These are phyloP conservation scores for Bipolaris victoriae DNA, from an alignment of 2,329 filamentous ascomycete genomes.

Conservation along the genomic window DNA sequence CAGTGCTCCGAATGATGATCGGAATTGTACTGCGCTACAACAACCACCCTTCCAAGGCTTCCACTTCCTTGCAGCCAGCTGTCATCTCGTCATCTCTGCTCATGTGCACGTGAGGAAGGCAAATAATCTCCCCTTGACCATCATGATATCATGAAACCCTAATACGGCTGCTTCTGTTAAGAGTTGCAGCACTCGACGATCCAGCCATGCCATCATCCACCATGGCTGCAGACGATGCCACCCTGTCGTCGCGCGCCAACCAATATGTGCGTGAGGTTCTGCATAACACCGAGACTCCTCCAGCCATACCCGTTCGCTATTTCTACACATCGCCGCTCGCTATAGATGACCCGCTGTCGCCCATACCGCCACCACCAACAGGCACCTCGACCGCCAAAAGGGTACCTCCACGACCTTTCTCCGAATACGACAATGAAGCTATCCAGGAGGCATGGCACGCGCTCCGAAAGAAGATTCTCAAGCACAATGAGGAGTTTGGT, in stretches of 20 bases:
- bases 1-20: constrained; percentile 32
- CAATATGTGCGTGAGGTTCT: constrained; percentile 55
- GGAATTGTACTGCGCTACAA: constrained; percentile 17
- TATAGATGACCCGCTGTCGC: constrained; percentile 86
- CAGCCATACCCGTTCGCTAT: constrained; percentile 58
- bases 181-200: constrained; percentile 8
- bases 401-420: constrained; percentile 76
- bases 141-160: constrained; percentile 22
- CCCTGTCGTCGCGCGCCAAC: constrained; percentile 45
- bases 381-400: constrained; percentile 55
- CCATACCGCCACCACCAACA: constrained; percentile 62
- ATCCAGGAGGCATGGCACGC: constrained; percentile 79
- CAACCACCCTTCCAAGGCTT: constrained; percentile 25
- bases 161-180: constrained; percentile 10
- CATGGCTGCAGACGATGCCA: constrained; percentile 31
- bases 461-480: constrained; percentile 59
- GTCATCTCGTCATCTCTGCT: constrained; percentile 12
- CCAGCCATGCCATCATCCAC: constrained; percentile 6
- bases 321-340: constrained; percentile 84
- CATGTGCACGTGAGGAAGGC: constrained; percentile 10
- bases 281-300: constrained; percentile 46
- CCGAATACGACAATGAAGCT: constrained; percentile 76
- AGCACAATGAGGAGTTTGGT: constrained; percentile 49
- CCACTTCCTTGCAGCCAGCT: constrained; percentile 15
- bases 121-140: constrained; percentile 8